These are phyloP conservation scores for Boletus pseudo-olivaceus DNA, from an alignment of 768 basidiomycete genomes.

Conservation along the genomic window DNA sequence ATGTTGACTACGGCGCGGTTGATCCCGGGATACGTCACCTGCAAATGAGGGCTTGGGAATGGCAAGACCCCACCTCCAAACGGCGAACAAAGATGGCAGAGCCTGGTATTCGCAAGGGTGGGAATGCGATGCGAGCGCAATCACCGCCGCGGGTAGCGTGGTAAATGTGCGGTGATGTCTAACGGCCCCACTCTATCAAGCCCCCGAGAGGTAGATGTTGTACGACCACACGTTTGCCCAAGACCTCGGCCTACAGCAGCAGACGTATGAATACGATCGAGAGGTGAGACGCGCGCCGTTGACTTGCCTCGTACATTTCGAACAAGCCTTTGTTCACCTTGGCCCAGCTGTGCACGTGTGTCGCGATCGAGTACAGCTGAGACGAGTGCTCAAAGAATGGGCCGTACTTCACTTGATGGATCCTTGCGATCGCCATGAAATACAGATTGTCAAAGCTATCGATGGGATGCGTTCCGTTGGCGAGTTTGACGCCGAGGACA, in stretches of 20 bases:
- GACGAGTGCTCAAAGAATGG: constrained; percentile 94
- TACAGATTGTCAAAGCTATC: constrained; percentile 62
- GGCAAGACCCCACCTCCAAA: background rate
- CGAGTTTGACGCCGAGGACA: constrained; percentile 53
- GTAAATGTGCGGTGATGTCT: constrained; percentile 3
- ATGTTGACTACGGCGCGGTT: background rate
- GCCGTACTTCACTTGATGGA: constrained; percentile 76
- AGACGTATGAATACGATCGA: constrained; percentile 3
- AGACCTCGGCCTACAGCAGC: constrained; percentile 69
- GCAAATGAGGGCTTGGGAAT: constrained; percentile 12
- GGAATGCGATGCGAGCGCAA: constrained; percentile 6
- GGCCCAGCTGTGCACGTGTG: constrained; percentile 83
- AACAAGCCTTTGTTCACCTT: constrained; percentile 89
- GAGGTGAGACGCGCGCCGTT: background rate
- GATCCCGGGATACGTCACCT: background rate
- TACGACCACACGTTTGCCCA: constrained; percentile 93
- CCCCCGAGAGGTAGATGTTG: constrained; percentile 91
- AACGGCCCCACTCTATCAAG: constrained; percentile 61
- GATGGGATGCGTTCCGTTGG: constrained; percentile 17
- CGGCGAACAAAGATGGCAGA: background rate
- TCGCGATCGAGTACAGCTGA: constrained; percentile 81
- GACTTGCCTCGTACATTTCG: constrained; percentile 88
- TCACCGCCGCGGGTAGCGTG: constrained; percentile 19
- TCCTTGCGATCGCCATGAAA: constrained; percentile 72
- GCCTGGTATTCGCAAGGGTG: constrained; percentile 13